Evolutionary conservation across 352 stramenopile genomes (phyloP), one percentile per base, ranked within the genome.

Genomic region (Pythium chondricola): DNA sequence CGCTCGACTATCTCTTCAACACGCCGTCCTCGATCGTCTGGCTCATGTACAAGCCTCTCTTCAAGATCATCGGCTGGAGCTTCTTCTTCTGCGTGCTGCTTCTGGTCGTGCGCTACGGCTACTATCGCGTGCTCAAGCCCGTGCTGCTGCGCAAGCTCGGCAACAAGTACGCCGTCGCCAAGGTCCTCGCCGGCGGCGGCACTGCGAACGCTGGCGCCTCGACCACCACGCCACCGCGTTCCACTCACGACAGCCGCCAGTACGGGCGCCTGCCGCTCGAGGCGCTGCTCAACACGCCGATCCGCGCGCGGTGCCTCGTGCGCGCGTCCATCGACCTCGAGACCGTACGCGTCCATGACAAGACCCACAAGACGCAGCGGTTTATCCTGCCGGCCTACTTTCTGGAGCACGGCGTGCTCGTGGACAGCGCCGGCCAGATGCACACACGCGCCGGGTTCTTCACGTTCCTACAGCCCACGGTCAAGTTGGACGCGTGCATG

Each of bases 21-120:
- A 60, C 48, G 16, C 43, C 58, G 2, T 0, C 4, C 1, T 11
- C 38, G 0, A 43, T 71, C 16, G 26, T 80, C 17, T 61, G 58
- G 56, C 38, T 73, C 39, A 57, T 85, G 48, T 64, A 64, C 40
- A 37, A 46, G 25, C 56, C 48, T n/a, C 49, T 64, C 2, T 11
- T 52, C 6, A 6, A 33, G 16, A 64, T 64, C 31, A 35, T 64
- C 24, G 29, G 18, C 24, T 58, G 43, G 48, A 57, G 40, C 26
- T 9, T 52, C n/a, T 51, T 61, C 21, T 48, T 24, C 22, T 48
- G 36, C 20, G 10, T 48, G 10, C 6, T 47, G 26, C 25, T 56
- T 29, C 33, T 54, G 41, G 8, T 48, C 25, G 32, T 52, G 10
- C 46, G 47, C 46, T 56, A 52, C 25, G 6, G 52, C 26, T 39